These are phyloP conservation scores for Tilletia caries DNA, from an alignment of 1,284 basidiomycete genomes.

Conservation along the genomic window DNA sequence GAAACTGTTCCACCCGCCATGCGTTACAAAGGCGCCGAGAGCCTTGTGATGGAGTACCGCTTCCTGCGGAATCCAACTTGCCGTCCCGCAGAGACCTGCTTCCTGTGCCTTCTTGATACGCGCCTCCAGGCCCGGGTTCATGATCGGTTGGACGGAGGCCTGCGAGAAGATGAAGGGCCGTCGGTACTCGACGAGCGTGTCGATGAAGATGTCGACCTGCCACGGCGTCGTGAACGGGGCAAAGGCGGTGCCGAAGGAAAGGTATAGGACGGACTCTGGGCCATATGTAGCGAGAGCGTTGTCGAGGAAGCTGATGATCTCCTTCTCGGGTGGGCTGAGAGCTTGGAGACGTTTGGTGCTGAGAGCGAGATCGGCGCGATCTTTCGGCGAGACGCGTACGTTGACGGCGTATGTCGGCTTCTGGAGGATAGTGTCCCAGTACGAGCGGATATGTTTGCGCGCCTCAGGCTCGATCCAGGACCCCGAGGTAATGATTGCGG, in stretches of 20 bases:
- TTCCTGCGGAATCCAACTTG: neutral
- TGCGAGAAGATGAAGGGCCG: neutral
- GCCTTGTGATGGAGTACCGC: neutral
- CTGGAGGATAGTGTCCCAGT: neutral
- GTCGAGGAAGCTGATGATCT: neutral
- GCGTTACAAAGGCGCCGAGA: neutral
- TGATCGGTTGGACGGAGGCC: neutral
- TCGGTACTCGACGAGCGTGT: neutral
- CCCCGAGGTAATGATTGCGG: neutral
- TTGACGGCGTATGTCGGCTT: neutral
- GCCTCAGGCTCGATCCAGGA: neutral
- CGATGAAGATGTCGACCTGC: constrained; percentile 1
- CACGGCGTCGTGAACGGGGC: neutral
- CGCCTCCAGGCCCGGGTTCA: neutral
- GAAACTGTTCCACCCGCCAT: constrained; percentile 3
- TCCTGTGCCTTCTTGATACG: neutral
- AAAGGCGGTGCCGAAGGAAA: neutral
- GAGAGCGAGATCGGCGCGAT: too few species aligned
- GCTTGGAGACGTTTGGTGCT: too few species aligned
- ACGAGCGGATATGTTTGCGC: neutral
- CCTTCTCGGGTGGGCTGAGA: too few species aligned
- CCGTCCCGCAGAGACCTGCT: neutral
- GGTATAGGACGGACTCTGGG: neutral
- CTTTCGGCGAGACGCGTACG: neutral
- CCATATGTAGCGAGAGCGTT: neutral